A percentile compares a stretch with the other conserved stretches of the same genome.
phyloP scores from a whole-genome alignment of 768 basidiomycete genomes.

The Collybia nuda region DNA sequence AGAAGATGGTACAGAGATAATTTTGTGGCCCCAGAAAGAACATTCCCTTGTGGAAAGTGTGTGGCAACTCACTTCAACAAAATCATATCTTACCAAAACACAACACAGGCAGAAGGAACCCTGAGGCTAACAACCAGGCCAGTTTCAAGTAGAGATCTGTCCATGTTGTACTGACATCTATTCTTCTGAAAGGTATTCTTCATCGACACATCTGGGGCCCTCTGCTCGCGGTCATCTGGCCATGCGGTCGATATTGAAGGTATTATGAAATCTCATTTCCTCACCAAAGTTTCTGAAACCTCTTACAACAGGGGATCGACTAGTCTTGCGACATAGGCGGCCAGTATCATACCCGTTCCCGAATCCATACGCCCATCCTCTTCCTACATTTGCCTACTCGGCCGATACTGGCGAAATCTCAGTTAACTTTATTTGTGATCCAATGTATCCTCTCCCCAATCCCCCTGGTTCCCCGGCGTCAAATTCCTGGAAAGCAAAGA shows the following conservation, averaged over 20 bases:
- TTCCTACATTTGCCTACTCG: constrained; percentile 68
- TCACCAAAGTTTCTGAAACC: background rate
- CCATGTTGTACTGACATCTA: background rate
- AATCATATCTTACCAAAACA: background rate
- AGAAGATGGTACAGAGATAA: constrained; percentile 62
- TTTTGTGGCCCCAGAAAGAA: constrained; percentile 75
- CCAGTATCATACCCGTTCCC: constrained; percentile 79
- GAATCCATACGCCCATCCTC: constrained; percentile 73
- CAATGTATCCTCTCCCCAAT: constrained; percentile 50
- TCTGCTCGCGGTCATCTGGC: constrained; percentile 78
- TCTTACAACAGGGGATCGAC: constrained; percentile 47
- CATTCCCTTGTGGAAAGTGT: constrained; percentile 76
- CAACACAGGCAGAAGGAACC: constrained; percentile 59
- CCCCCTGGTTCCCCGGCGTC: constrained; percentile 21
- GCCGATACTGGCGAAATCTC: constrained; percentile 55
- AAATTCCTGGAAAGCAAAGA: constrained; percentile 55
- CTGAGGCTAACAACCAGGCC: constrained; percentile 75
- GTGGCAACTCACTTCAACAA: constrained; percentile 16
- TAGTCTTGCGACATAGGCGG: constrained; percentile 75
- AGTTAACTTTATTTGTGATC: constrained; percentile 62
- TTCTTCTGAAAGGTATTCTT: constrained; percentile 68
- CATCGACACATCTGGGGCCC: constrained; percentile 71
- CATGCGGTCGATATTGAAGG: constrained; percentile 84
- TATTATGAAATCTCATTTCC: constrained; percentile 19
- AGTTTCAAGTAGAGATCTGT: constrained; percentile 6